These are phyloP conservation scores for Pseudodiploospora longispora DNA, from an alignment of 2,329 filamentous ascomycete species.

Conservation along the genomic window DNA sequence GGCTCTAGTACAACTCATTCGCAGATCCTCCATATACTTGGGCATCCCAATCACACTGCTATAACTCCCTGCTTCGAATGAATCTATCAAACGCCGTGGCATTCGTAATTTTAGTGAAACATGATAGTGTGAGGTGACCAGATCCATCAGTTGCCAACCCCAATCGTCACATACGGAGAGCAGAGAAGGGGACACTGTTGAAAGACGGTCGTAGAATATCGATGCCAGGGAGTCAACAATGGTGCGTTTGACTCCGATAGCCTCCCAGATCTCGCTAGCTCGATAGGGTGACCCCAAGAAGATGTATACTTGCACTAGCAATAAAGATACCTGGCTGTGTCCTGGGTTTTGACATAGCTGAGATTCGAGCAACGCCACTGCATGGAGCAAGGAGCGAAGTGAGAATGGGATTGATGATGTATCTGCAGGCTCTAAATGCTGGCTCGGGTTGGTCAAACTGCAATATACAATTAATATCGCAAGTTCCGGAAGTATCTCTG, in stretches of 20 bases:
- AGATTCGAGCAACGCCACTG: constrained; percentile 40
- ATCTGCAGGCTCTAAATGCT: background rate
- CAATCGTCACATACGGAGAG: constrained; percentile 23
- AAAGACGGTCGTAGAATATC: constrained; percentile 47
- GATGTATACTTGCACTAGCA: constrained; percentile 45
- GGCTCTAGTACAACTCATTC: constrained; percentile 42
- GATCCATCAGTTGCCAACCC: constrained; percentile 31
- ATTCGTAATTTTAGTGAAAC: constrained; percentile 38
- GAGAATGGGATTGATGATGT: constrained; percentile 11
- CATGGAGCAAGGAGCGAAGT: constrained; percentile 35
- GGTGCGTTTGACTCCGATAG: constrained; percentile 47
- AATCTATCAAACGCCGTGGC: constrained; percentile 34
- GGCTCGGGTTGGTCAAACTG: constrained; percentile 20
- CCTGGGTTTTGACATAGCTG: constrained; percentile 38
- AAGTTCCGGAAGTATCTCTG: constrained; percentile 23
- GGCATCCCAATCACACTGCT: constrained; percentile 41
- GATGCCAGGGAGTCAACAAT: constrained; percentile 49
- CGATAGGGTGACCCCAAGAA: constrained; percentile 40
- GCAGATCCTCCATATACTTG: constrained; percentile 33
- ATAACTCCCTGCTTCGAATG: constrained; percentile 43
- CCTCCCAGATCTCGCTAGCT: constrained; percentile 40
- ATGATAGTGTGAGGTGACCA: constrained; percentile 37
- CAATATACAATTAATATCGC: constrained; percentile 27
- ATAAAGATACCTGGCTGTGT: constrained; percentile 38
- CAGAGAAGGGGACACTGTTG: constrained; percentile 38